Conservation (phyloP, 106 monocot genomes). For the Platanthera guangdongensis region DNA sequence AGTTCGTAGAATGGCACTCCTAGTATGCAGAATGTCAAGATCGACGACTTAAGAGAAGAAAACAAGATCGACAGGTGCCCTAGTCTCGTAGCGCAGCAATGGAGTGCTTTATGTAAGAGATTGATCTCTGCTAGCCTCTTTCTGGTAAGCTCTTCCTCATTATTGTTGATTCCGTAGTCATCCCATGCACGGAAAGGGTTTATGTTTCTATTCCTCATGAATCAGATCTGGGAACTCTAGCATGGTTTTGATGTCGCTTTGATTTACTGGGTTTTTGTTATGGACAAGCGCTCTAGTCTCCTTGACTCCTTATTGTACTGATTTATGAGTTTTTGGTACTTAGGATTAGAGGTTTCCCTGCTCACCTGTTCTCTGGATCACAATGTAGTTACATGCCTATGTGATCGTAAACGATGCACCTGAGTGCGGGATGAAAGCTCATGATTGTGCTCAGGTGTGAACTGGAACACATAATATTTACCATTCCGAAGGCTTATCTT, state of each 20-base stretch:
- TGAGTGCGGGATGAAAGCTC: constrained; percentile 7
- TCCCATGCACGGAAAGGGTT: not conserved
- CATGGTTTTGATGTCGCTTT: not conserved
- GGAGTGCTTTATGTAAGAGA: not conserved
- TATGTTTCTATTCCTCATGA: not conserved
- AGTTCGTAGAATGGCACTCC: too few species aligned
- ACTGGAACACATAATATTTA: constrained; percentile 12
- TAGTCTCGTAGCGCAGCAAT: too few species aligned
- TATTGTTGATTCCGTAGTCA: not conserved
- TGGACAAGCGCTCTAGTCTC: not conserved
- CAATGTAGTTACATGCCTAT: constrained; percentile 8
- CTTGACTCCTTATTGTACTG: too few species aligned
- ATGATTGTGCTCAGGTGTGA: constrained; percentile 13
- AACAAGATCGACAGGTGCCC: too few species aligned
- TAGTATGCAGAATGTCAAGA: too few species aligned
- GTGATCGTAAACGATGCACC: constrained; percentile 10
- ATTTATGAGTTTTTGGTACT: not conserved
- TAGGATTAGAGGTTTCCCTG: not conserved
- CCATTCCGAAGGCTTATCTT: constrained; percentile 7
- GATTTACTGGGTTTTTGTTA: not conserved
- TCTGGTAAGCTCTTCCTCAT: not conserved
- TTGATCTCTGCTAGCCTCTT: not conserved
- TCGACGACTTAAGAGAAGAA: too few species aligned
- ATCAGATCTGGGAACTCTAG: not conserved
- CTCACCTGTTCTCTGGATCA: too few species aligned